Evolutionary conservation across 305 asterid genomes (phyloP).

Genomic region (Plantago lanceolata): DNA sequence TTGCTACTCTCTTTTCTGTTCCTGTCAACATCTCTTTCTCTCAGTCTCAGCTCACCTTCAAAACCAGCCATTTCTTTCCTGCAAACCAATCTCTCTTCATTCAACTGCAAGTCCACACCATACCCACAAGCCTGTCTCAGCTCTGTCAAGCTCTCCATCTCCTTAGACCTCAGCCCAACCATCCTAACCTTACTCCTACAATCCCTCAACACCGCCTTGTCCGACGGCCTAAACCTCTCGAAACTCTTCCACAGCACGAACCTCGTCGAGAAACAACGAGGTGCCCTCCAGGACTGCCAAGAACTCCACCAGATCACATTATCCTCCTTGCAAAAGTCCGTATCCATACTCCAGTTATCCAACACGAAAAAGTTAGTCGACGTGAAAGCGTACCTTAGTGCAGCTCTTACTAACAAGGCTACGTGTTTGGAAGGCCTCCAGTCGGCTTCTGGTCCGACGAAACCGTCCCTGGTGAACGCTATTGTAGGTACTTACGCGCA

Average conservation of each 20-base stretch:
- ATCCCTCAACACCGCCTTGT: slow-evolving; percentile 54
- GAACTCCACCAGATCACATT: slow-evolving; percentile 72
- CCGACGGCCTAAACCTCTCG: slow-evolving; percentile 45
- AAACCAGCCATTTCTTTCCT: slow-evolving; percentile 5
- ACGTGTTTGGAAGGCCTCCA: slow-evolving; percentile 73
- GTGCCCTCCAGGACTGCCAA: slow-evolving; percentile 61
- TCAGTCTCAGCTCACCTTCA: slow-evolving; percentile 27
- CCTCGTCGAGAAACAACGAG: slow-evolving; percentile 58
- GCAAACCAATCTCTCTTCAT: slow-evolving; percentile 26
- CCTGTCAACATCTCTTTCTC: slow-evolving; percentile 28
- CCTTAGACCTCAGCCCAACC: slow-evolving; percentile 48
- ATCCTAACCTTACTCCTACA: slow-evolving; percentile 47
- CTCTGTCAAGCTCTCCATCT: slow-evolving; percentile 52
- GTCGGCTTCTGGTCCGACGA: slow-evolving; percentile 50
- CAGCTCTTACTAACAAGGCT: slow-evolving; percentile 60
- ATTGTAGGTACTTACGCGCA: slow-evolving; percentile 36
- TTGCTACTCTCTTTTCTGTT: slow-evolving; percentile 26
- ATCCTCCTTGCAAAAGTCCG: slow-evolving; percentile 40
- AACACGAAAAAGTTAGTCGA: slow-evolving; percentile 36
- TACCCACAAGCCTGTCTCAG: slow-evolving; percentile 55
- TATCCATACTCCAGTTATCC: slow-evolving; percentile 28
- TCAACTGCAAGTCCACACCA: slow-evolving; percentile 63
- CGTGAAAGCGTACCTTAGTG: slow-evolving; percentile 57
- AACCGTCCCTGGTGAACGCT: slow-evolving; percentile 39
- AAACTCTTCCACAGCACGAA: slow-evolving; percentile 37